Percentiles rank a stretch among this genome's conserved stretches.
These are phyloP conservation scores for Saturnispora silvae DNA, from an alignment of 805 yeast genomes.

Conservation along the genomic window DNA sequence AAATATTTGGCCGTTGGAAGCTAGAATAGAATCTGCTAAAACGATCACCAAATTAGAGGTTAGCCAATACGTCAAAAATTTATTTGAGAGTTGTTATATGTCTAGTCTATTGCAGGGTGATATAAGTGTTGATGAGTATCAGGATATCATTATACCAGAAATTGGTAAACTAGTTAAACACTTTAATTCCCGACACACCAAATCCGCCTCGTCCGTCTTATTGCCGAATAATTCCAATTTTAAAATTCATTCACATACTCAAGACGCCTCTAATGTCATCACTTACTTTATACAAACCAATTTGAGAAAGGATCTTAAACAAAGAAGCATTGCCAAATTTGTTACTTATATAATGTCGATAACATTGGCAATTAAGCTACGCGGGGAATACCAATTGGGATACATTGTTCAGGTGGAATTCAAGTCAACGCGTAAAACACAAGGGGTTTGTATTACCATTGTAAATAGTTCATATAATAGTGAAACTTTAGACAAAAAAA, in stretches of 20 bases:
- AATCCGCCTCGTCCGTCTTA: conserved; percentile 29
- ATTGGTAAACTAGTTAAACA: conserved; percentile 9
- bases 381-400: conserved; percentile 51
- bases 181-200: conserved; percentile 11
- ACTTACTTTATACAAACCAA: conserved; percentile 52
- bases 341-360: conserved; percentile 36
- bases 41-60: conserved; percentile 31
- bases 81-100: conserved; percentile 25
- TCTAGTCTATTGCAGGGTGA: conserved; percentile 47
- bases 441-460: conserved; percentile 49
- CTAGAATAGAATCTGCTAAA: conserved; percentile 47
- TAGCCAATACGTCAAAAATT: conserved; percentile 19
- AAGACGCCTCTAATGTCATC: conserved; percentile 45
- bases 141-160: conserved; percentile 9
- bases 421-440: conserved; percentile 37
- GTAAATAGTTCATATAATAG: conserved; percentile 42
- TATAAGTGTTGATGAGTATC: conserved; percentile 11
- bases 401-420: conserved; percentile 52
- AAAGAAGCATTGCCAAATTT: conserved; percentile 34
- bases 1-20: conserved; percentile 42
- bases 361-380: conserved; percentile 34
- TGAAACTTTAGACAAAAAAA: conserved; percentile 30
- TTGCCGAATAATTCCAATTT: conserved; percentile 30
- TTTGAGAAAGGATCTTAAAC: conserved; percentile 25
- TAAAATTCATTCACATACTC: conserved; percentile 25